Evolutionary conservation across 768 basidiomycete species (phyloP).

Genomic region (Suillus decipiens): DNA sequence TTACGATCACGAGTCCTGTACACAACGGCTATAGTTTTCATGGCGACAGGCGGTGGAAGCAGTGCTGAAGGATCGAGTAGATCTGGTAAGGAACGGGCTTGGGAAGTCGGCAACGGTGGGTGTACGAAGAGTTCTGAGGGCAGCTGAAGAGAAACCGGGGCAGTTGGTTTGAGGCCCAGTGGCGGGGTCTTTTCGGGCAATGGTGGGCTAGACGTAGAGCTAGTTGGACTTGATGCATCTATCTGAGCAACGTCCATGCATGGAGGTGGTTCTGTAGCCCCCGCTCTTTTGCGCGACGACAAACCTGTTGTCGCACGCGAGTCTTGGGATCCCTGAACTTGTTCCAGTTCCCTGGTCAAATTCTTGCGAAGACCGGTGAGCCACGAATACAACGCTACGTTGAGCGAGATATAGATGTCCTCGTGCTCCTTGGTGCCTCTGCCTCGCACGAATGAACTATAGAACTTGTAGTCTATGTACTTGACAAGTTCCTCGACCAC

Average conservation of each 20-base stretch:
- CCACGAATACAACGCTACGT: slow-evolving; percentile 82
- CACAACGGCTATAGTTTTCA: slow-evolving; percentile 33
- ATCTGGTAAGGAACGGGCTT: neutral
- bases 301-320: slow-evolving; percentile 42
- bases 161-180: neutral
- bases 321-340: slow-evolving; percentile 61
- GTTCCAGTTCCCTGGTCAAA: slow-evolving; percentile 75
- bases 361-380: slow-evolving; percentile 77
- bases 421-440: slow-evolving; percentile 57
- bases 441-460: slow-evolving; percentile 63
- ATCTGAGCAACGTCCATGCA: neutral
- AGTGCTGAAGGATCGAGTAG: neutral
- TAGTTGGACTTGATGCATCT: neutral
- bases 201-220: neutral
- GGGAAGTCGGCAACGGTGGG: neutral
- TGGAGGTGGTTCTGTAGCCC: slow-evolving; percentile 18
- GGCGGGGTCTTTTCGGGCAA: neutral
- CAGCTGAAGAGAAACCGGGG: neutral
- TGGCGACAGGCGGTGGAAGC: slow-evolving; percentile 2
- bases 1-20: slow-evolving; percentile 61
- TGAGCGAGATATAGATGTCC: slow-evolving; percentile 84
- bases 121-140: neutral
- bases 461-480: slow-evolving; percentile 66
- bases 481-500: slow-evolving; percentile 38
- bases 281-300: slow-evolving; percentile 39